These are phyloP conservation scores for Alnus glutinosa DNA, from an alignment of 306 rosid genomes.

Conservation along the genomic window DNA sequence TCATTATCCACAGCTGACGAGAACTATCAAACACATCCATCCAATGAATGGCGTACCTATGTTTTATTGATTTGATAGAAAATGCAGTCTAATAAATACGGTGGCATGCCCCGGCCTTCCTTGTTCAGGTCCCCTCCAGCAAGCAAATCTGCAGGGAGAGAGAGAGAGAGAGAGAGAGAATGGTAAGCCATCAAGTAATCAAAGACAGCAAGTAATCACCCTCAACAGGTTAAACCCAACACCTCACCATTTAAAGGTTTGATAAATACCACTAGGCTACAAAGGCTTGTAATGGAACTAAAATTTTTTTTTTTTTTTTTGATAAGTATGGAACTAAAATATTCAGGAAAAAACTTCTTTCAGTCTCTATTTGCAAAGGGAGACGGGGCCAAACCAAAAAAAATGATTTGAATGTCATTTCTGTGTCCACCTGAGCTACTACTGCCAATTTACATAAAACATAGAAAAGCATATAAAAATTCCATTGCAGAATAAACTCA, in stretches of 20 bases:
- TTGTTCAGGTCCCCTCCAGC: conserved; percentile 12
- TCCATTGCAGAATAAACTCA: neutral
- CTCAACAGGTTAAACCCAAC: neutral
- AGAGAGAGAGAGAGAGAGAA: neutral
- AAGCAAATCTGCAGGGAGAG: neutral
- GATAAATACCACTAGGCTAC: neutral
- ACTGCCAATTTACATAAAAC: neutral
- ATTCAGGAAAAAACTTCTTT: neutral
- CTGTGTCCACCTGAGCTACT: neutral
- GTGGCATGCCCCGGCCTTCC: conserved; percentile 33
- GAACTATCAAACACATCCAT: conserved; percentile 14
- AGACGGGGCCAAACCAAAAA: too few relatives aligned
- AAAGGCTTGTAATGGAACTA: neutral
- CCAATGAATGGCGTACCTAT: neutral
- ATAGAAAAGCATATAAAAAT: neutral
- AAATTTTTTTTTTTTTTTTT: too few relatives aligned
- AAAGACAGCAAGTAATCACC: neutral
- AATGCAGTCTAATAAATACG: conserved; percentile 36
- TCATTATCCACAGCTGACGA: neutral
- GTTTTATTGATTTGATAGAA: conserved; percentile 19
- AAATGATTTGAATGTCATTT: neutral
- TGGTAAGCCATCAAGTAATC: neutral
- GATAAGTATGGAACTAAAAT: neutral
- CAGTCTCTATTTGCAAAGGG: too few relatives aligned
- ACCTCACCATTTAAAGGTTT: neutral